Evolutionary conservation across 1,284 basidiomycete genomes (phyloP).

Genomic region (Cutaneotrichosporon mucoides): DNA sequence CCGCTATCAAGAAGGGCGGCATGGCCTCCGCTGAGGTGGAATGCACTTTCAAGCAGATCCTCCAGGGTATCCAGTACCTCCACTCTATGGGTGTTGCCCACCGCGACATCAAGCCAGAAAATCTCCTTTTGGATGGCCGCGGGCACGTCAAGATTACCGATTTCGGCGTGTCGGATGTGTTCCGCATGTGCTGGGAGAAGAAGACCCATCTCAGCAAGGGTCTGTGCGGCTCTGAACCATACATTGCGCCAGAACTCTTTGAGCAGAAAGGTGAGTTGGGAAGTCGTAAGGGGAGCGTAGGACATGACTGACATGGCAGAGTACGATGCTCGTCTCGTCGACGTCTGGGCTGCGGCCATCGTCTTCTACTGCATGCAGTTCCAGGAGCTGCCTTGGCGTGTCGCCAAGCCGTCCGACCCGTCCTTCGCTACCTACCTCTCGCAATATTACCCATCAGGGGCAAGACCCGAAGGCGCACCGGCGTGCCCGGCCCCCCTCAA

Average conservation of each 20-base stretch:
- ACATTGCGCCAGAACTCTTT: slow-evolving; percentile 98
- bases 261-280: slow-evolving; percentile 81
- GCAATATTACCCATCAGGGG: slow-evolving; percentile 54
- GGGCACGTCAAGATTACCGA: slow-evolving; percentile 99
- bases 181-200: slow-evolving; percentile 95
- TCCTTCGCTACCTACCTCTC: slow-evolving; percentile 77
- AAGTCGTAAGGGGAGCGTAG: too few relatives aligned
- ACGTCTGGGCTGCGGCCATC: slow-evolving; percentile 95
- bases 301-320: slow-evolving; percentile 56
- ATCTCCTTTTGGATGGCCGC: slow-evolving; percentile 85
- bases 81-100: slow-evolving; percentile 87
- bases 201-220: slow-evolving; percentile 97
- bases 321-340: slow-evolving; percentile 94
- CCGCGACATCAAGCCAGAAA: slow-evolving; percentile 97
- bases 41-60: slow-evolving; percentile 96
- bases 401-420: slow-evolving; percentile 77
- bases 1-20: slow-evolving; percentile 94
- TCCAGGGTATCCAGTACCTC: slow-evolving; percentile 70
- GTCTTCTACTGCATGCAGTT: slow-evolving; percentile 99
- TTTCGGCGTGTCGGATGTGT: slow-evolving; percentile 97
- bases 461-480: slow-evolving; percentile 16
- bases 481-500: slow-evolving; percentile 56
- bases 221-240: slow-evolving; percentile 94
- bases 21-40: slow-evolving; percentile 94
- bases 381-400: slow-evolving; percentile 94